A percentile compares a stretch with the other conserved stretches of the same genome.
phyloP scores from a whole-genome alignment of 23 red algal genomes.

The Gracilariopsis chorda region DNA sequence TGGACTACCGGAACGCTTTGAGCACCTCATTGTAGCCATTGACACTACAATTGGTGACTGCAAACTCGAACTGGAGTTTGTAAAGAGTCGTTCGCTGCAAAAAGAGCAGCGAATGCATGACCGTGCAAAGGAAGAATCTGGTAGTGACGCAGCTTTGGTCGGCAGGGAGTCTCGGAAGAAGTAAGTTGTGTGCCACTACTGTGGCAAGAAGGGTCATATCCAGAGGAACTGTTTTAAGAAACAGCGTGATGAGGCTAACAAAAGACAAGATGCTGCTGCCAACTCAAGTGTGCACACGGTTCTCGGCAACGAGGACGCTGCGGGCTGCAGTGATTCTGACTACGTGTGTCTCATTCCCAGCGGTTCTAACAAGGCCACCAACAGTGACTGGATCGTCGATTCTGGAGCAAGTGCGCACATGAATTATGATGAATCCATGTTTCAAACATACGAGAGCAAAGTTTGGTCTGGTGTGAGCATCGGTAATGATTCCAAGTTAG shows the following conservation, averaged over 20 bases:
- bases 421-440: conserved; percentile 3
- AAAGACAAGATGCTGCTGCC: neutral
- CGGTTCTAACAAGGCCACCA: neutral
- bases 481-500: conserved; percentile 31
- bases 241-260: conserved; percentile 23
- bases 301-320: neutral
- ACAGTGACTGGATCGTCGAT: neutral
- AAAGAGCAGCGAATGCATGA: conserved; percentile 24
- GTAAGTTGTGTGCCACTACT: neutral
- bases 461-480: neutral
- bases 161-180: neutral
- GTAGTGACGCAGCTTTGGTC: neutral
- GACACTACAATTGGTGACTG: conserved; percentile 8
- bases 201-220: conserved; percentile 13
- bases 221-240: conserved; percentile 27
- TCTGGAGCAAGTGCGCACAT: neutral
- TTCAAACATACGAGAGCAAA: conserved; percentile 3
- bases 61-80: conserved; percentile 14
- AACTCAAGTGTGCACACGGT: neutral
- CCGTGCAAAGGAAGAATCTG: neutral
- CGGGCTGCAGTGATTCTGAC: neutral
- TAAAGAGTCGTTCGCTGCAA: conserved; percentile 49
- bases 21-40: conserved; percentile 29
- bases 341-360: conserved; percentile 14
- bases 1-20: neutral